Evolutionary conservation across 352 stramenopile species (phyloP), one percentile per base, ranked within the genome.

Genomic region (Saprolegnia parasitica): DNA sequence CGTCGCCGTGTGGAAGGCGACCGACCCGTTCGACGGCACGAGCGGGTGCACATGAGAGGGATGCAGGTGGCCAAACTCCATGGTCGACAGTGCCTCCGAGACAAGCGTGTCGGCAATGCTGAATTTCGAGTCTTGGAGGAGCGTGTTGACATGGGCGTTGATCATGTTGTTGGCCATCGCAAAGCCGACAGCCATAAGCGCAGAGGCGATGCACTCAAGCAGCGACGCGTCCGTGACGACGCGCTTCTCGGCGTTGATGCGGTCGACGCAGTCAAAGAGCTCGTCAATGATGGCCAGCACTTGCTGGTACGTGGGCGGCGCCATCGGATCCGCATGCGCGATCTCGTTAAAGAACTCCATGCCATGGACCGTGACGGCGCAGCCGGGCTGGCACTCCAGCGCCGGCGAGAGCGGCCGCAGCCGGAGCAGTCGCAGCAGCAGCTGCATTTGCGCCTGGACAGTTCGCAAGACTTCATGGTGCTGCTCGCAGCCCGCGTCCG

Each of bases 151-250:
- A 37, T 67, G 58, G 9, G 58, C 37, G 21, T 55, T 21, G 42
- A 67, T 67, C 37, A 67, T 40, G 21, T 40, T 67, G 45, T 67
- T 23, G 18, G 58, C 58, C 58, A 67, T 67, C 11, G 58, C 58
- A 23, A 55, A 67, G 15, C 58, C 58, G 16, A 42, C 58, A 20
- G 58, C 58, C 50, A 55, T 39, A 18, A 42, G 18, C 9, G 58
- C 58, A 15, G 37, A 55, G 1, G 29, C 18, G 8, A 67, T 40
- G 11, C 35, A 56, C 20, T n/a, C 24, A 9, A 16, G n/a, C 21
- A 67, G 16, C 5, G 23, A 2, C 20, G 20, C 20, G 16, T 23
- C 15, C 29, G n/a, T 32, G 11, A 23, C 24, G 21, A 47, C n/a
- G 6, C 20, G 18, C 24, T 23, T 24, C 10, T 65, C 24, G 23